A percentile compares a stretch with the other conserved stretches of the same genome.
Evolutionary conservation across 495 filamentous ascomycete genomes (phyloP).

Genomic region (Aspergillus sclerotioniger): DNA sequence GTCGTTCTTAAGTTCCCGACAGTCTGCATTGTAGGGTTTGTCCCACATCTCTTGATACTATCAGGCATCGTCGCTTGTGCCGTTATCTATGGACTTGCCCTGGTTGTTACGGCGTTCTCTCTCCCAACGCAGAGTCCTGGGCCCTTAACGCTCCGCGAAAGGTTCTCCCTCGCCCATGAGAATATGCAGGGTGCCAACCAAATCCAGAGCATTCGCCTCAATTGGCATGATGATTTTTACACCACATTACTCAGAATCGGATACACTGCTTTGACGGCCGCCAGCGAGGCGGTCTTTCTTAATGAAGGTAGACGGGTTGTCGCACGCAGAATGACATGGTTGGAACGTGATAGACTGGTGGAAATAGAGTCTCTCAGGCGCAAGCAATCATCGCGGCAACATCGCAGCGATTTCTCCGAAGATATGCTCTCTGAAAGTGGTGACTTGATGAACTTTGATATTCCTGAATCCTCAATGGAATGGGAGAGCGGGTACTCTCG

Average conservation of each 20-base stretch:
- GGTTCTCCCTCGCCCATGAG: slow-evolving; percentile 65
- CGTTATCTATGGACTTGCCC: slow-evolving; percentile 70
- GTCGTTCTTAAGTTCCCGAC: slow-evolving; percentile 79
- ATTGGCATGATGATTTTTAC: slow-evolving; percentile 90
- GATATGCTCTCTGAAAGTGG: slow-evolving; percentile 28
- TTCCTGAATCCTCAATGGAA: slow-evolving; percentile 25
- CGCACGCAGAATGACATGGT: slow-evolving; percentile 80
- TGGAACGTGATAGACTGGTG: slow-evolving; percentile 80
- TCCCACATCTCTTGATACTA: slow-evolving; percentile 85
- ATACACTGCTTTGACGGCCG: slow-evolving; percentile 83
- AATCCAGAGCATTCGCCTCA: slow-evolving; percentile 72
- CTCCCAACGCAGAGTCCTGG: slow-evolving; percentile 45
- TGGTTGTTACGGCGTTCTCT: slow-evolving; percentile 72
- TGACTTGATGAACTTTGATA: slow-evolving; percentile 34
- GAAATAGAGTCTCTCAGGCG: slow-evolving; percentile 47
- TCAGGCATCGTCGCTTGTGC: slow-evolving; percentile 72
- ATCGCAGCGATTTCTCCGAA: slow-evolving; percentile 32
- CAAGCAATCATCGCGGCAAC: slow-evolving; percentile 18
- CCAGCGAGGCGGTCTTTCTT: slow-evolving; percentile 92
- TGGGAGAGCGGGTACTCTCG: slow-evolving; percentile 65
- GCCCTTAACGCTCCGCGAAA: slow-evolving; percentile 46
- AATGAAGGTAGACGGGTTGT: slow-evolving; percentile 81
- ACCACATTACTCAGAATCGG: slow-evolving; percentile 82
- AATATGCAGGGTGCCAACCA: slow-evolving; percentile 93
- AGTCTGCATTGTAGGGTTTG: slow-evolving; percentile 90